Evolutionary conservation across 1,139 yeast genomes (phyloP).

Genomic region (Zygoascus meyerae): DNA sequence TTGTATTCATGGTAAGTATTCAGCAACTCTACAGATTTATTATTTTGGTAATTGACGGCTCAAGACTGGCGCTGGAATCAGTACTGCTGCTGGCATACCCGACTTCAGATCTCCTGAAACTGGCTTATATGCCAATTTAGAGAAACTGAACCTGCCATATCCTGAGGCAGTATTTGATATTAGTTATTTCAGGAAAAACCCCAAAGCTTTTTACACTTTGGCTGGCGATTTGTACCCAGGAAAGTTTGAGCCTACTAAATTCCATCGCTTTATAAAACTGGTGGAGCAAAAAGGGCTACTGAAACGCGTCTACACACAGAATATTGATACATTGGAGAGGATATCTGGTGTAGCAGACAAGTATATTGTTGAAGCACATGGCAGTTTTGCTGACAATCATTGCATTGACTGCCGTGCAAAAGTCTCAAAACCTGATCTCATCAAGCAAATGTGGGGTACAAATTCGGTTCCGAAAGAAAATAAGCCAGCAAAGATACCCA

Average conservation of each 20-base stretch:
- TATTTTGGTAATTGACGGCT: conserved; percentile 33
- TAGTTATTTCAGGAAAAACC: conserved; percentile 65
- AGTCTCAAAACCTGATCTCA: conserved; percentile 49
- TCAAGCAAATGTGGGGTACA: conserved; percentile 37
- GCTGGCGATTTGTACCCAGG: conserved; percentile 88
- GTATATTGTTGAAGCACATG: conserved; percentile 83
- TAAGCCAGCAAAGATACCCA: conserved; percentile 42
- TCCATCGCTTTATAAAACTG: conserved; percentile 64
- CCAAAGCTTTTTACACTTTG: conserved; percentile 76
- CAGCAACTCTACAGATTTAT: background rate
- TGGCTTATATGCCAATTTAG: conserved; percentile 79
- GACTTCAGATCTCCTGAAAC: conserved; percentile 91
- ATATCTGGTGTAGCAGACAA: conserved; percentile 68
- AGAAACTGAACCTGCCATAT: conserved; percentile 69
- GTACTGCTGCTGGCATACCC: conserved; percentile 91
- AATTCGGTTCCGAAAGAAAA: conserved; percentile 11
- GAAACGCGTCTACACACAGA: conserved; percentile 78
- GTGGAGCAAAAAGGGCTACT: conserved; percentile 59
- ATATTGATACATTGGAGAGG: conserved; percentile 86
- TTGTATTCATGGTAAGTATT: conserved; percentile 33
- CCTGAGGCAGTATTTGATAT: conserved; percentile 96
- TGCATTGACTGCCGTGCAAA: conserved; percentile 68
- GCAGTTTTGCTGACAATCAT: conserved; percentile 79
- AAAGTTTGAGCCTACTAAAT: conserved; percentile 72
- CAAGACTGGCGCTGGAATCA: conserved; percentile 83